Conservation (phyloP, 345 rosid genomes). For the Combretum micranthum region DNA sequence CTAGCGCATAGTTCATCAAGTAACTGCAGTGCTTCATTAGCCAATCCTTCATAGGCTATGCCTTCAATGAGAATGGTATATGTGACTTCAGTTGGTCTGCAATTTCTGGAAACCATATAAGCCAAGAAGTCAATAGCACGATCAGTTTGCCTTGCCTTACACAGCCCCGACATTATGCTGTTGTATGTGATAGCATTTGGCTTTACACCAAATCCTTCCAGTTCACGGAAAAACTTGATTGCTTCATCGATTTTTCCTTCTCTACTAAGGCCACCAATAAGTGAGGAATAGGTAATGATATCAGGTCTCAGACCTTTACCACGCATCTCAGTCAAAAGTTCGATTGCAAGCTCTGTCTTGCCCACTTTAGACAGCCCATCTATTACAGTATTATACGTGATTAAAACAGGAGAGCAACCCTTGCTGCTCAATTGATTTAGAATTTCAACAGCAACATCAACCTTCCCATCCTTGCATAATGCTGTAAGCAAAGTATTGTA, state of each 20-base stretch:
- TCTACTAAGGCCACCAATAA: constrained; percentile 76
- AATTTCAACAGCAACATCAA: constrained; percentile 78
- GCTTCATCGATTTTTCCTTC: constrained; percentile 82
- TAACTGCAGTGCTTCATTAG: constrained; percentile 68
- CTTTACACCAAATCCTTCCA: constrained; percentile 57
- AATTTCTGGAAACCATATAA: constrained; percentile 66
- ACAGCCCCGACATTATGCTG: constrained; percentile 66
- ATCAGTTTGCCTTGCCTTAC: constrained; percentile 61
- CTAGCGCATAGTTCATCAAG: constrained; percentile 54
- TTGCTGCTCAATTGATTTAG: constrained; percentile 69
- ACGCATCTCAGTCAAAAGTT: constrained; percentile 68
- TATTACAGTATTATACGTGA: constrained; percentile 81
- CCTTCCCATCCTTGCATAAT: constrained; percentile 79
- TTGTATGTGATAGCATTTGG: constrained; percentile 70
- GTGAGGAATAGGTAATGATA: constrained; percentile 61
- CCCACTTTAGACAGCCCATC: constrained; percentile 79
- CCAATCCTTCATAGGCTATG: constrained; percentile 71
- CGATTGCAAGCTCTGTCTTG: constrained; percentile 62
- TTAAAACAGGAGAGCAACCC: constrained; percentile 74
- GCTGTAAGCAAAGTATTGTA: constrained; percentile 83
- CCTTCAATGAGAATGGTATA: constrained; percentile 84
- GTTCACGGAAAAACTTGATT: constrained; percentile 58
- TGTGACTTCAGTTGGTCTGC: constrained; percentile 71
- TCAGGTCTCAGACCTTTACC: constrained; percentile 72
- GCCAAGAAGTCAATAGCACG: constrained; percentile 83